phyloP scores from a whole-genome alignment of 257 asterid species.

The Solanum rostratum region DNA sequence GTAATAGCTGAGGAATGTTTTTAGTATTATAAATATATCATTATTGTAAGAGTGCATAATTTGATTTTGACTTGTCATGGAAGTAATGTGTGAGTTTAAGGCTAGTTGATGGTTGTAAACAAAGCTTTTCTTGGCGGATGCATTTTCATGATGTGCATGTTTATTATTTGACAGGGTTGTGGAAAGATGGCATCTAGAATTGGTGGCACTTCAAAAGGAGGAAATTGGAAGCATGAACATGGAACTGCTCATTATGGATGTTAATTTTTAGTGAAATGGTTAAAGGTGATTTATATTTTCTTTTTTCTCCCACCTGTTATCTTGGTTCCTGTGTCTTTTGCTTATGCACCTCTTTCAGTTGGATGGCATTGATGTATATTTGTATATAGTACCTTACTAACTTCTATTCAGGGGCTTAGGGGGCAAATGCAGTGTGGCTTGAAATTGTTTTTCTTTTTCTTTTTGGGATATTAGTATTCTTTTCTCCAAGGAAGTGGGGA shows the following conservation, averaged over 20 bases:
- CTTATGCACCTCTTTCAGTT: neutral
- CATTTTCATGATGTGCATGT: neutral
- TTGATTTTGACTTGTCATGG: neutral
- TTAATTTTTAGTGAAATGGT: conserved; percentile 85
- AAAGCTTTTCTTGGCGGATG: neutral
- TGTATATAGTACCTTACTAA: neutral
- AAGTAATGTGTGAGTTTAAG: neutral
- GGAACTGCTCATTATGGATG: conserved; percentile 97
- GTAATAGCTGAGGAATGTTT: neutral
- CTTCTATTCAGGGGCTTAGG: neutral
- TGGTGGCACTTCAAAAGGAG: conserved; percentile 80
- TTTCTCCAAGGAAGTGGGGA: neutral
- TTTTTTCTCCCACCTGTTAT: neutral
- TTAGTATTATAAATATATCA: neutral
- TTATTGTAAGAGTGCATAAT: neutral
- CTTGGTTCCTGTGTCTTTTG: neutral
- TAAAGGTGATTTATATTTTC: conserved; percentile 45
- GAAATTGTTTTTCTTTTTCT: neutral
- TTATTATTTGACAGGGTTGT: conserved; percentile 47
- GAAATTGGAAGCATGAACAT: conserved; percentile 94
- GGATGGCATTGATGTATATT: neutral
- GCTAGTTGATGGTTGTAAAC: neutral
- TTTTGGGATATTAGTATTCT: neutral
- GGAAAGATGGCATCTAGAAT: conserved; percentile 91
- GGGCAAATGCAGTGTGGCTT: neutral